phyloP scores from a whole-genome alignment of 2,329 filamentous ascomycete genomes.

The Didymella keratinophila region DNA sequence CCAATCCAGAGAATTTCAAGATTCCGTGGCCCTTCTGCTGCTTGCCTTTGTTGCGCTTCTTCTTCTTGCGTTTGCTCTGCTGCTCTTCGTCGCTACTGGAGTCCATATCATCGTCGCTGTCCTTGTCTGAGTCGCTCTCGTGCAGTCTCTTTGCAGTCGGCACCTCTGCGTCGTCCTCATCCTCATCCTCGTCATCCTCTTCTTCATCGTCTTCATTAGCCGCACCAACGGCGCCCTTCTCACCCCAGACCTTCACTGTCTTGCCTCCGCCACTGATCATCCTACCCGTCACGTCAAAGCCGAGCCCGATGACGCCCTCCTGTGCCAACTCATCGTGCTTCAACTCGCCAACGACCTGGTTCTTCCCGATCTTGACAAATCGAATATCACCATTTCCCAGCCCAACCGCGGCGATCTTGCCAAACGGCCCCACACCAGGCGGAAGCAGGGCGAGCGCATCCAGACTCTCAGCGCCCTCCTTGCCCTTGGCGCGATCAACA shows the following conservation, averaged over 20 bases:
- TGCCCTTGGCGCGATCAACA: constrained; percentile 67
- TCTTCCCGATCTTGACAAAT: constrained; percentile 76
- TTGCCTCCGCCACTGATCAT: constrained; percentile 90
- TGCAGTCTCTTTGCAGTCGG: constrained; percentile 39
- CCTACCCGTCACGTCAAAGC: constrained; percentile 83
- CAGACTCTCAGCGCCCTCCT: constrained; percentile 76
- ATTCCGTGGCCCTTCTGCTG: constrained; percentile 46
- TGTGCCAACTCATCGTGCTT: constrained; percentile 76
- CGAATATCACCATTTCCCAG: constrained; percentile 81
- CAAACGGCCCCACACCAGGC: constrained; percentile 68
- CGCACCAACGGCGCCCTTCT: constrained; percentile 66
- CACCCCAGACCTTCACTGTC: constrained; percentile 88
- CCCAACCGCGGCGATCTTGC: constrained; percentile 80
- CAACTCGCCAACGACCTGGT: constrained; percentile 73
- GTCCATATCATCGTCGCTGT: constrained; percentile 52
- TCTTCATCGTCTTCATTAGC: constrained; percentile 58
- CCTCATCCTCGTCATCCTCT: constrained; percentile 59
- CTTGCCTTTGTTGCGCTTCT: constrained; percentile 50
- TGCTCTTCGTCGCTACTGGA: constrained; percentile 56
- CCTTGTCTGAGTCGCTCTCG: constrained; percentile 57
- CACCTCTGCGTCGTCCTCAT: constrained; percentile 49
- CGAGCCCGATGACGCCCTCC: constrained; percentile 82
- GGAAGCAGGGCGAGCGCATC: constrained; percentile 80
- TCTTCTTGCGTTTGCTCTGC: constrained; percentile 55
- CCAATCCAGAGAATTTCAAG: constrained; percentile 47